A percentile compares a stretch with the other conserved stretches of the same genome.
These are phyloP conservation scores for Lachnellula arida DNA, from an alignment of 2,329 filamentous ascomycete genomes.

Conservation along the genomic window DNA sequence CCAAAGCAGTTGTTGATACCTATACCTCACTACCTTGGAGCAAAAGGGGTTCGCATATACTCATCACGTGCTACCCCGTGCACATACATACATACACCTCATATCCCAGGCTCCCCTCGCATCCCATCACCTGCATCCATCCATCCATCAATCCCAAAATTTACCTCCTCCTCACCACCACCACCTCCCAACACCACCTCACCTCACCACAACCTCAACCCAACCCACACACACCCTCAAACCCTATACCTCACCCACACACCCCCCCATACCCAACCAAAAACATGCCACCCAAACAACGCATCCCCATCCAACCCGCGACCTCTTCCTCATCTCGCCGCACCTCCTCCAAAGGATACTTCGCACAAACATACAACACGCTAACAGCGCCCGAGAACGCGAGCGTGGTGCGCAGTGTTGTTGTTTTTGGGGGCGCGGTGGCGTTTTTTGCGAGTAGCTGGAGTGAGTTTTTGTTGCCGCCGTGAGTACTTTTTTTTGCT, in stretches of 20 bases:
- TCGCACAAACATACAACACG: conserved; percentile 55
- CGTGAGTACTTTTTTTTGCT: conserved; percentile 34
- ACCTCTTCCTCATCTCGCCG: conserved; percentile 35
- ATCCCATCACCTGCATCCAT: background rate
- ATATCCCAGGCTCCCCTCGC: background rate
- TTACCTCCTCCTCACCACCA: background rate
- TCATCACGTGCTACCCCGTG: too few species aligned
- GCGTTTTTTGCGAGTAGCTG: conserved; percentile 64
- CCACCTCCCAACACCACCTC: too few species aligned
- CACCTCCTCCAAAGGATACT: conserved; percentile 44
- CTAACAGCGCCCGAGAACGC: conserved; percentile 65
- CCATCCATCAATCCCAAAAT: background rate
- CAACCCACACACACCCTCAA: background rate
- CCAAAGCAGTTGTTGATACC: too few species aligned
- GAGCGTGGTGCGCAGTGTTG: conserved; percentile 62
- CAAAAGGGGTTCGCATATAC: too few species aligned
- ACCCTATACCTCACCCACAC: background rate
- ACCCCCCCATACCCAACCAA: background rate
- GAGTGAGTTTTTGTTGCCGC: conserved; percentile 63
- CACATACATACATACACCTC: background rate
- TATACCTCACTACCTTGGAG: too few species aligned
- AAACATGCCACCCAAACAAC: conserved; percentile 60
- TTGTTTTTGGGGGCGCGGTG: conserved; percentile 61
- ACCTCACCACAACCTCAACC: background rate
- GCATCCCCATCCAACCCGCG: conserved; percentile 46